phyloP scores from a whole-genome alignment of 306 rosid species.

The Adenanthera pavonina region DNA sequence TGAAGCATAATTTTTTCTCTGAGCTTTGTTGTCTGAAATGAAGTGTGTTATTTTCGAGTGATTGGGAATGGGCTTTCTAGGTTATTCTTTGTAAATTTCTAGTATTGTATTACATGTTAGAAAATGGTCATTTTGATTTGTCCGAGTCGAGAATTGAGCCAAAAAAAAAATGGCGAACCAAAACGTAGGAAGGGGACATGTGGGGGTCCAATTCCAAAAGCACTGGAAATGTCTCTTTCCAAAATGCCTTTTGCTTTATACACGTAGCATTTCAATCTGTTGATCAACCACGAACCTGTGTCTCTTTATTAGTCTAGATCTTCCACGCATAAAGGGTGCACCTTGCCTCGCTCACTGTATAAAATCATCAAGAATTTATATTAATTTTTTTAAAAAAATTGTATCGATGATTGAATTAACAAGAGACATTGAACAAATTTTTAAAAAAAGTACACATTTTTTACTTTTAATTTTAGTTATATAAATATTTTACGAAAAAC shows the following conservation, averaged over 20 bases:
- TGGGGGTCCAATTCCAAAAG: not conserved
- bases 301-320: not conserved
- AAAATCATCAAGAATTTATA: not conserved
- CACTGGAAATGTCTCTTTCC: conserved; percentile 9
- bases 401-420: no score
- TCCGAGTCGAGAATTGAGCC: not conserved
- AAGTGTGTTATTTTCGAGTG: conserved; percentile 33
- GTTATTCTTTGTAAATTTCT: conserved; percentile 20
- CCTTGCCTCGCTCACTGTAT: not conserved
- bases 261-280: conserved; percentile 1
- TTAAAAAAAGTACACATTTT: no score
- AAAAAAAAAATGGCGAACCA: not conserved
- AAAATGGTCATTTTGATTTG: not conserved
- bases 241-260: not conserved
- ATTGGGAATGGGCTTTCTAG: conserved; percentile 22
- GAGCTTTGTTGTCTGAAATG: conserved; percentile 5
- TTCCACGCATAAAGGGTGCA: not conserved
- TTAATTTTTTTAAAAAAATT: not conserved
- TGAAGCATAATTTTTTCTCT: not conserved
- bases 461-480: no score
- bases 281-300: not conserved
- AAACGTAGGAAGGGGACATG: not conserved
- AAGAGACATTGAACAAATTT: no score
- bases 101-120: not conserved
- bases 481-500: no score